Base-by-base conservation (phyloP, 257 asterid species). In the Catharanthus roseus region DNA sequence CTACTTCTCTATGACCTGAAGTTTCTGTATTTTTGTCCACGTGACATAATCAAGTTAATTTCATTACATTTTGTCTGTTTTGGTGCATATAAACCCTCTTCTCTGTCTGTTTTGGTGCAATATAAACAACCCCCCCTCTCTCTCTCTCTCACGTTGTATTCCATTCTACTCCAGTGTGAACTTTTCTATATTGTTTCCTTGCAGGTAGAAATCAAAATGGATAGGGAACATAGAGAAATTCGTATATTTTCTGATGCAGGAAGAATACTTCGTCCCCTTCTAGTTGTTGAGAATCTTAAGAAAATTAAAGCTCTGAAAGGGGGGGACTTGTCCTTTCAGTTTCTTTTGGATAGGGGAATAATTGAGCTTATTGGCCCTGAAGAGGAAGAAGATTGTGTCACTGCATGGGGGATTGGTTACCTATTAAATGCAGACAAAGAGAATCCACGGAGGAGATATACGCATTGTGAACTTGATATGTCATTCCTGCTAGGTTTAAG, bases 231-330 rank as follows among this genome's bases (percentile, higher is more conserved):
- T 13, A 68, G 77, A 36, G 99, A 95, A 85, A 90, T 91, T 41
- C 89, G 96, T n/a, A 83, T 91, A 72, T 91, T 89, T 78, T 81
- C 92, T 33, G 99, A 95, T 78, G 88, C 96, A 23, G 99, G 99
- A 80, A 90, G 99, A 78, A 90, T 95, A 66, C 87, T 91, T 50
- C 97, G 99, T 21, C 99, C 99, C 9, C 98, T 95, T 67, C 78
- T 91, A 60, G 88, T 95, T 65, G 97, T 88, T 57, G 90, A 79
- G 24, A 95, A 91, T 70, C 31, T 91, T 42, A 83, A 79, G 80
- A 88, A 83, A 58, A 80, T 89, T 33, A 83, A 79, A 79, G 77
- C 71, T 42, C 49, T 87, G 76, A 88, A 89, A 80, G 93, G 79
- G 47, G 83, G 93, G 63, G 85, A 82, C 18, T 86, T 58, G 55